Conservation (phyloP, 371 early-diverging fungal species). For the Nematocida sp. region DNA sequence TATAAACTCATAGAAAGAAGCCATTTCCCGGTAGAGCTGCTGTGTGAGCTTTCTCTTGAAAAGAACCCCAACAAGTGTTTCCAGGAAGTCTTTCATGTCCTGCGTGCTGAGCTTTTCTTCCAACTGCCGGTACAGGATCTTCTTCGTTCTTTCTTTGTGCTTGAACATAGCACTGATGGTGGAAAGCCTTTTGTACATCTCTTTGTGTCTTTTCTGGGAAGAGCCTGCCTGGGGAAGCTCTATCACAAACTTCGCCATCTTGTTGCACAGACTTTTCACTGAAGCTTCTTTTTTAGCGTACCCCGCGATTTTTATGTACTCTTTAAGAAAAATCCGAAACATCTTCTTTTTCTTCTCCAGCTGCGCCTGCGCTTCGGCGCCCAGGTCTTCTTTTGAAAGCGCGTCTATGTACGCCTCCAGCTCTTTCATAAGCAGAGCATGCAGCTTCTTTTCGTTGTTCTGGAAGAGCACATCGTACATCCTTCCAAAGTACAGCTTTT, state of each 20-base stretch:
- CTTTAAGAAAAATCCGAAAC: conserved; percentile 12
- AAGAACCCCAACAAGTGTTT: conserved; percentile 1
- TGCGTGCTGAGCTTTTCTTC: conserved; percentile 28
- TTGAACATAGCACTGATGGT: conserved; percentile 15
- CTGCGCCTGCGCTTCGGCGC: not conserved
- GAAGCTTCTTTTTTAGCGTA: conserved; percentile 3
- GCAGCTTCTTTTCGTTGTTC: conserved; percentile 8
- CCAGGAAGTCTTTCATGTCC: conserved; percentile 20
- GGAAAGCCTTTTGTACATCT: conserved; percentile 20
- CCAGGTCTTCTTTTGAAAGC: not conserved
- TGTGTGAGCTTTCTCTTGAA: conserved; percentile 19
- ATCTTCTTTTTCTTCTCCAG: conserved; percentile 6
- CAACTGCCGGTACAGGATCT: conserved; percentile 12
- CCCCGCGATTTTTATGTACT: conserved; percentile 19
- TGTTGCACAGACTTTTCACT: conserved; percentile 24
- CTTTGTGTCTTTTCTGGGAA: not conserved
- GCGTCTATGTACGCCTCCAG: not conserved
- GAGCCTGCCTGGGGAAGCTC: not conserved
- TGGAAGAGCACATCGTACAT: conserved; percentile 11
- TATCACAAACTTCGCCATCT: not conserved
- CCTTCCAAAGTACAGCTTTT: conserved; percentile 22
- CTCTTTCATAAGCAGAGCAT: conserved; percentile 11
- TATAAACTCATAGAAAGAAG: conserved; percentile 40
- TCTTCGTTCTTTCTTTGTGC: conserved; percentile 32
- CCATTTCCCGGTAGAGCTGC: not conserved